Evolutionary conservation across 257 asterid genomes (phyloP).

Genomic region (Galeopsis tetrahit): DNA sequence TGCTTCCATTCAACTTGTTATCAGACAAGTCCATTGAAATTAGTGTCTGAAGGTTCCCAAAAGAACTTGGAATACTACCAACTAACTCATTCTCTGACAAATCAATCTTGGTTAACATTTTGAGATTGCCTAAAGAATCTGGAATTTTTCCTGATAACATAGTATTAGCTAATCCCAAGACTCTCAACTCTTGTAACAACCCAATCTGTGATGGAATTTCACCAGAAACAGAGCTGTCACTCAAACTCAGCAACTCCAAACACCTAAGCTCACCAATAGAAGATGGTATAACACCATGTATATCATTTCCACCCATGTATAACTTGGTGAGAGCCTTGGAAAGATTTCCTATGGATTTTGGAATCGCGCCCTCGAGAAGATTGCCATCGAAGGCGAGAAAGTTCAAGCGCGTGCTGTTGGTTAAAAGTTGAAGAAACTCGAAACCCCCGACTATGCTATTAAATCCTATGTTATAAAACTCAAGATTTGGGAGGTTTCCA

Average conservation of each 20-base stretch:
- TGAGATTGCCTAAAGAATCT: slow-evolving; percentile 51
- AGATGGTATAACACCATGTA: slow-evolving; percentile 52
- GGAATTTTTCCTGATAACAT: slow-evolving; percentile 55
- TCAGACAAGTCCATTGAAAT: slow-evolving; percentile 53
- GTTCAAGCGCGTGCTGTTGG: slow-evolving; percentile 53
- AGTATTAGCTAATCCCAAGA: slow-evolving; percentile 43
- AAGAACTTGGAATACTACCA: slow-evolving; percentile 49
- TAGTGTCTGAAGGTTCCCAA: slow-evolving; percentile 42
- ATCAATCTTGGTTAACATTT: slow-evolving; percentile 46
- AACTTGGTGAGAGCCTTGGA: slow-evolving; percentile 47
- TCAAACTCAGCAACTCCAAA: slow-evolving; percentile 44
- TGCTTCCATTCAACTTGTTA: slow-evolving; percentile 54
- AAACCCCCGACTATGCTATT: slow-evolving; percentile 51
- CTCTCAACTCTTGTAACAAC: slow-evolving; percentile 38
- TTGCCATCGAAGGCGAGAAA: slow-evolving; percentile 54
- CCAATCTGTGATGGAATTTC: slow-evolving; percentile 62
- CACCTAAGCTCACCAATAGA: slow-evolving; percentile 55
- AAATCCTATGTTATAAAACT: slow-evolving; percentile 56
- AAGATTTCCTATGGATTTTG: slow-evolving; percentile 60
- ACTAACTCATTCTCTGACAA: slow-evolving; percentile 51
- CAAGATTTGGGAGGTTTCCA: slow-evolving; percentile 56
- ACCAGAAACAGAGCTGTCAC: slow-evolving; percentile 45
- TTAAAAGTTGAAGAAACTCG: slow-evolving; percentile 43
- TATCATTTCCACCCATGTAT: slow-evolving; percentile 53
- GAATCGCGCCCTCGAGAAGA: slow-evolving; percentile 56